Base-by-base conservation (phyloP, 2,329 filamentous ascomycete species). In the Incumbomyces delicatus region DNA sequence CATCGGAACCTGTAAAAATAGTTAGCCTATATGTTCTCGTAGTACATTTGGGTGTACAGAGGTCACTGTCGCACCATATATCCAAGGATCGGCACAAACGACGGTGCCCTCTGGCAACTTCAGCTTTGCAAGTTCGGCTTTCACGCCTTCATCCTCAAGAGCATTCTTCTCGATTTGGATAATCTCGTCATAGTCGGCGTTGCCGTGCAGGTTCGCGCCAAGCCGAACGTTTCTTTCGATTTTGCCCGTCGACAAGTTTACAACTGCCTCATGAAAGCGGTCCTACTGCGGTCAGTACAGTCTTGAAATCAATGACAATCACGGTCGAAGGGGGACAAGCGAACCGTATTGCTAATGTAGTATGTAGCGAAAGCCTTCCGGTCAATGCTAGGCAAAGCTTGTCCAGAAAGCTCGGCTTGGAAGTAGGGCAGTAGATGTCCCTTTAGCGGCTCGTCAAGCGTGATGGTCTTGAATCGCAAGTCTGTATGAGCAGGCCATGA, bases 81-180 rank as follows among this genome's bases (percentile, higher is more conserved):
- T 85, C 84, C 83, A 88, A 0, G 77, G 77, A 52, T 80, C 78
- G 42, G 71, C 69, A 50, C 78, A 73, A 16, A 81, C 67, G 1
- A 70, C 70, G 6, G 76, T 69, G 16, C 75, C 77, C 52, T 75
- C 63, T 0, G 78, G 77, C 1, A 81, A 66, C 48, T 79, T 61
- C 50, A 81, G 54, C 55, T 81, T 81, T 30, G 72, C 73, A 46
- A 81, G 70, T 51, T 77, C 77, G 2, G 73, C 74, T 56, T 77
- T 66, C 7, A 81, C 77, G 2, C 66, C 67, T 22, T 72, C 69
- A 52, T 81, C 74, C 36, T 67, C 67, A 11, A 80, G 63, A n/a
- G 71, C 76, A 30, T 73, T 61, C 51, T 72, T 69, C 58, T 81
- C 78, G 36, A 80, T 73, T 6, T 67, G 76, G 51, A 77, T 57